phyloP scores from a whole-genome alignment of 1,284 basidiomycete species.

The Chondrostereum purpureum region DNA sequence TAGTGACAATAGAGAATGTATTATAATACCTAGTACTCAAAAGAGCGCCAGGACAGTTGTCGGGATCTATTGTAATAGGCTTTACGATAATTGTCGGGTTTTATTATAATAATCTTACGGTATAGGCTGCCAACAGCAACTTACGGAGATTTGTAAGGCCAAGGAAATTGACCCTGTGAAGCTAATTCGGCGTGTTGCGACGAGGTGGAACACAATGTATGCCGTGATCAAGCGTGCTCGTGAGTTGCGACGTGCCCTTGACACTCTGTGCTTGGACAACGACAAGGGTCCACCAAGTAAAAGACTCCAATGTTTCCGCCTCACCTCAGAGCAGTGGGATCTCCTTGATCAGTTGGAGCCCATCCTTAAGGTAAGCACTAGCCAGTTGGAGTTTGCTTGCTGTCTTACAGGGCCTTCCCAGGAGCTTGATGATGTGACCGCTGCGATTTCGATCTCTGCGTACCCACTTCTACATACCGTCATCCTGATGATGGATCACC shows the following conservation, averaged over 20 bases:
- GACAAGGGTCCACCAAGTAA: background rate
- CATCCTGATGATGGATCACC: conserved; percentile 11
- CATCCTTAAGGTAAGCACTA: conserved; percentile 2
- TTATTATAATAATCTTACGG: too few relatives aligned
- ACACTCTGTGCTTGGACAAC: conserved; percentile 1
- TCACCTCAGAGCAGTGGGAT: background rate
- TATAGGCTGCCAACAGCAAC: too few relatives aligned
- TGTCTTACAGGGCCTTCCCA: background rate
- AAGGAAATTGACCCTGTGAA: too few relatives aligned
- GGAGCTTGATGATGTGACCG: conserved; percentile 7
- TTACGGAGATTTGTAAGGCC: too few relatives aligned
- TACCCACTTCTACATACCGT: conserved; percentile 11
- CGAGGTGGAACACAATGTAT: conserved; percentile 13
- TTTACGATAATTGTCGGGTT: too few relatives aligned
- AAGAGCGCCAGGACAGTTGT: too few relatives aligned
- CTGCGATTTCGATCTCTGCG: conserved; percentile 5
- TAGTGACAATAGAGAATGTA: too few relatives aligned
- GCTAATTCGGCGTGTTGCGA: conserved; percentile 10
- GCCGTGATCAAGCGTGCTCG: conserved; percentile 8
- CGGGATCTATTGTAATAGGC: too few relatives aligned
- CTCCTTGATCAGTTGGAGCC: conserved; percentile 2
- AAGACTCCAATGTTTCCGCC: background rate
- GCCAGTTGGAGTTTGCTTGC: background rate
- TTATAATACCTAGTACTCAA: too few relatives aligned
- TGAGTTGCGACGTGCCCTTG: conserved; percentile 7